These are phyloP conservation scores for Tetradesmus obliquus DNA, from an alignment of 139 green algal species.

Conservation along the genomic window DNA sequence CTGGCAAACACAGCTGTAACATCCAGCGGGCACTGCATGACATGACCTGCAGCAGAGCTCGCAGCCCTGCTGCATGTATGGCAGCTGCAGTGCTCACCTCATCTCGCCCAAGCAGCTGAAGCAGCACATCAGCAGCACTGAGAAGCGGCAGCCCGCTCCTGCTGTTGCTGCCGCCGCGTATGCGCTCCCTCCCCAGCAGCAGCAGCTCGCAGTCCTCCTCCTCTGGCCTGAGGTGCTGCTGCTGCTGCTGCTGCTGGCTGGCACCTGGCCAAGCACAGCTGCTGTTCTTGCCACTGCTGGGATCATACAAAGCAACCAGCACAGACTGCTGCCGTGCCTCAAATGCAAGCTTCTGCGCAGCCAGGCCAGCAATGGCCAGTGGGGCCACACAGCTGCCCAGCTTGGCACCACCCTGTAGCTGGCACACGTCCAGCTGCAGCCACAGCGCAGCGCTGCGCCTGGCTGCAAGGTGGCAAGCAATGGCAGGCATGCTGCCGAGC, in stretches of 20 bases:
- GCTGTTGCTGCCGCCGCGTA: not conserved
- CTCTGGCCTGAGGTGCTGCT: not conserved
- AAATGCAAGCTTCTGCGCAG: not conserved
- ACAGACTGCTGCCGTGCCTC: not conserved
- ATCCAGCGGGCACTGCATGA: too few relatives aligned
- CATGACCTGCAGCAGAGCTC: not conserved
- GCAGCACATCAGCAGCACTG: constrained; percentile 5
- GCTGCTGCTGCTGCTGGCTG: not conserved
- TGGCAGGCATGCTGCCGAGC: not conserved
- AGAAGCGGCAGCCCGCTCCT: not conserved
- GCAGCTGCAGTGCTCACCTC: not conserved
- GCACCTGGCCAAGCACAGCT: not conserved
- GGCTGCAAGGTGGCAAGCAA: not conserved
- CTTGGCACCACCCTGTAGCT: constrained; percentile 6
- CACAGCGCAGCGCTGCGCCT: not conserved
- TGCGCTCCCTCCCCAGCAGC: not conserved
- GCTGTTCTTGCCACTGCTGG: not conserved
- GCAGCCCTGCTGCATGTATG: not conserved
- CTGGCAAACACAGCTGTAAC: not conserved
- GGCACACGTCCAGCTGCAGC: constrained; percentile 34
- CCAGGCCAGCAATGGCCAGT: not conserved
- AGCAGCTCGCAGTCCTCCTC: not conserved
- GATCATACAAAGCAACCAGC: constrained; percentile 4
- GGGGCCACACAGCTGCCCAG: constrained; percentile 30
- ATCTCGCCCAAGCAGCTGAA: not conserved